These are phyloP conservation scores for Chrysophaeum taylorii DNA, from an alignment of 352 stramenopile genomes.

Conservation along the genomic window DNA sequence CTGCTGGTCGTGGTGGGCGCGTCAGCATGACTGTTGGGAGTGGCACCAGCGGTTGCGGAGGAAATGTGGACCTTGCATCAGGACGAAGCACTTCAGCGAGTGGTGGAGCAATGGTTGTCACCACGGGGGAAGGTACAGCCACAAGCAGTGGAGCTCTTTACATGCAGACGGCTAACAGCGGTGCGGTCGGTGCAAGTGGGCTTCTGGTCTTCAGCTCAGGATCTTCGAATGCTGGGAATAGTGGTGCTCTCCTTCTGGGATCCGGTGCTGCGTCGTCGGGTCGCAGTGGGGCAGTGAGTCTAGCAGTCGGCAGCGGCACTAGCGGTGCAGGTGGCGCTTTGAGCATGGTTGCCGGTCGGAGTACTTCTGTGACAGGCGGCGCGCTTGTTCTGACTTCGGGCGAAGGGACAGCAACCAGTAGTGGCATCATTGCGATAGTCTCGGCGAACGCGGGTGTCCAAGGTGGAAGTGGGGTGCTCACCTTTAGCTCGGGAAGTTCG, in stretches of 20 bases:
- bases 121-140: too few species aligned
- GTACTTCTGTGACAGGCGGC: constrained; percentile 15
- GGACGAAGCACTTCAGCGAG: too few species aligned
- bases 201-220: too few species aligned
- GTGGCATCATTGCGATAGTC: constrained; percentile 28
- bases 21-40: constrained; percentile 8
- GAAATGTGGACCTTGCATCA: too few species aligned
- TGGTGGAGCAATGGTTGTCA: too few species aligned
- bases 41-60: constrained; percentile 5
- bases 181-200: too few species aligned
- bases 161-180: too few species aligned
- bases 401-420: constrained; percentile 20
- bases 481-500: background rate
- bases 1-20: constrained; percentile 4
- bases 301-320: constrained; percentile 22
- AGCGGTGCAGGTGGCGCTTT: constrained; percentile 16
- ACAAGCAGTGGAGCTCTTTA: too few species aligned
- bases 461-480: background rate
- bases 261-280: too few species aligned
- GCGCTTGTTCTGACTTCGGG: constrained; percentile 23
- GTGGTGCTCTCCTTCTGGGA: too few species aligned
- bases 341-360: constrained; percentile 6
- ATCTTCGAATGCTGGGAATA: too few species aligned
- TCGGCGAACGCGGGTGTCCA: constrained; percentile 23
- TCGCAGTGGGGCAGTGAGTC: background rate